These are phyloP conservation scores for Thalassiosira livingstoniorum DNA, from an alignment of 352 stramenopile genomes.

Conservation along the genomic window DNA sequence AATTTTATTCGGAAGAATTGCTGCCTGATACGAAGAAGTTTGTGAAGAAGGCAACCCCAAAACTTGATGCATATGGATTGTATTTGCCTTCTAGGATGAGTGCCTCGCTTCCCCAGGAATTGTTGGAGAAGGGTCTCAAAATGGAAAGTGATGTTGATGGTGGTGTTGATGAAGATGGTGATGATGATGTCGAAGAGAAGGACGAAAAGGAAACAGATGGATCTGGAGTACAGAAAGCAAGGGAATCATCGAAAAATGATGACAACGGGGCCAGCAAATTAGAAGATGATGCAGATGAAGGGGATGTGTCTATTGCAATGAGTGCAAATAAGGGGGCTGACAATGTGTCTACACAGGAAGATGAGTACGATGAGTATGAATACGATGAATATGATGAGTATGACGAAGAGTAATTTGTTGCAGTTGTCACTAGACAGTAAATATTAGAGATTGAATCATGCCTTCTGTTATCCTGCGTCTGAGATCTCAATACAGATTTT, in stretches of 20 bases:
- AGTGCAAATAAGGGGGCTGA: slow-evolving; percentile 38
- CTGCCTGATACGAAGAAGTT: slow-evolving; percentile 81
- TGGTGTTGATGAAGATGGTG: slow-evolving; percentile 37
- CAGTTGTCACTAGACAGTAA: too few relatives aligned
- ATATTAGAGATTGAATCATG: background rate
- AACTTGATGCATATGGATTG: slow-evolving; percentile 82
- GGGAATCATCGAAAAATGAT: slow-evolving; percentile 35
- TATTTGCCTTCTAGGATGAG: slow-evolving; percentile 84
- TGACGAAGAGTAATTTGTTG: slow-evolving; percentile 22
- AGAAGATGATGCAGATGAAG: slow-evolving; percentile 19
- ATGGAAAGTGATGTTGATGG: slow-evolving; percentile 39
- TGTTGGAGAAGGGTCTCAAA: slow-evolving; percentile 83
- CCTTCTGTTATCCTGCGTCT: background rate
- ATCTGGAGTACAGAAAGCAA: slow-evolving; percentile 29
- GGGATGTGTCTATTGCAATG: slow-evolving; percentile 53
- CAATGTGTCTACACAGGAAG: slow-evolving; percentile 24
- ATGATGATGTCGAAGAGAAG: slow-evolving; percentile 42
- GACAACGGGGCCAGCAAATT: too few relatives aligned
- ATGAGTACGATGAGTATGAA: slow-evolving; percentile 64
- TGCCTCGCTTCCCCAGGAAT: slow-evolving; percentile 69
- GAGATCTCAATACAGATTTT: too few relatives aligned
- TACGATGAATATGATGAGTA: slow-evolving; percentile 68
- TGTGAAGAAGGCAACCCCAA: slow-evolving; percentile 80
- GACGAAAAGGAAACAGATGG: slow-evolving; percentile 58
- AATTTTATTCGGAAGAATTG: slow-evolving; percentile 83